Base-by-base conservation (phyloP, 768 basidiomycete genomes). In the Leucosporidium creatinivorum region DNA sequence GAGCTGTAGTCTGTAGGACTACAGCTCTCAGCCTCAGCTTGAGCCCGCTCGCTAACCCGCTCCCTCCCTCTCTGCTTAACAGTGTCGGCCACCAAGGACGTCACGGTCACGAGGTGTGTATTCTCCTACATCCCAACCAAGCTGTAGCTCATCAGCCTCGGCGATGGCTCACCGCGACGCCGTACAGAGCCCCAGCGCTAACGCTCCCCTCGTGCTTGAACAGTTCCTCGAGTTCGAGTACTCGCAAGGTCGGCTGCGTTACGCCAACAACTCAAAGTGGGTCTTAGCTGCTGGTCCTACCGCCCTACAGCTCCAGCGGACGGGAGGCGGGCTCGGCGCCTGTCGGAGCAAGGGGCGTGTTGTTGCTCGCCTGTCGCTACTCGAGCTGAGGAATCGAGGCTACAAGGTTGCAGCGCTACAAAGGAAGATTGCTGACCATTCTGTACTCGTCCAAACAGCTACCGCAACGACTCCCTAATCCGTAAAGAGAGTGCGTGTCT, bases 71-170 rank as follows among this genome's bases (percentile, higher is more conserved):
- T 30, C 7, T 12, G 17, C 50, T 25, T 18, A 9, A 50, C 77
- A 91, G 90, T 79, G 94, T 93, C 36, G 94, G 96, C n/a, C 94
- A 99, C 79, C 93, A 92, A 75, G 94, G 94, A 68, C 93, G 93
- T 78, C 69, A 72, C 64, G 73, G 73, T 9, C 73, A 72, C 66
- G 70, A 73, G 33, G 33, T 33, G 33, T 4, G 33, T 33, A 33
- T 10, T 33, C 33, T 33, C 4, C 33, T 33, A n/a, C n/a, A 33
- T 33, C 33, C 33, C 10, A 4, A 4, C 10, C 33, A 4, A 5
- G 6, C 39, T 44, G 39, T 44, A 44, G 51, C 68, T 65, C 44
- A 56, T 17, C 39, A 44, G 2, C 10, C 39, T 44, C 28, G 4
- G 23, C 26, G 50, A 52, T n/a, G 10, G 10, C 9, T 54, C 51